Percentiles rank a stretch among this genome's conserved stretches.
phyloP scores from a whole-genome alignment of 2,329 filamentous ascomycete species.

The Arthrobotrys sphaeroides region DNA sequence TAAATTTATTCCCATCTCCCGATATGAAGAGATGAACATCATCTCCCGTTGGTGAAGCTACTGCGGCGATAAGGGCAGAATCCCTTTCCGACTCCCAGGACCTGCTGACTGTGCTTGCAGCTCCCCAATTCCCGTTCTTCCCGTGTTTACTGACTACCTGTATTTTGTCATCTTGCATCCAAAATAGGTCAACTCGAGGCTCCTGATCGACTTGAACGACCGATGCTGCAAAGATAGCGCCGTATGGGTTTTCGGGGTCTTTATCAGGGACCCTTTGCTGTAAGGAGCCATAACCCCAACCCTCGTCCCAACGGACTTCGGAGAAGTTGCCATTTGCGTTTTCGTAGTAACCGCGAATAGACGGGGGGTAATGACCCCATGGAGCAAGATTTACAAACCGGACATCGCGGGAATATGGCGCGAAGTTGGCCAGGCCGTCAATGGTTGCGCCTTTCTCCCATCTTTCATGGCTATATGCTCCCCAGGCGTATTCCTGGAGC shows the following conservation, averaged over 20 bases:
- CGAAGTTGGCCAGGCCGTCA: background rate
- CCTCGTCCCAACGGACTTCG: background rate
- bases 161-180: background rate
- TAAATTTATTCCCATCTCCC: background rate
- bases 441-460: background rate
- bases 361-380: background rate
- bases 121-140: background rate
- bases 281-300: background rate
- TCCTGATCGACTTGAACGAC: background rate
- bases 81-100: background rate
- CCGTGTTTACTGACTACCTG: background rate
- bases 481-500: background rate
- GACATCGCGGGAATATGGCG: background rate
- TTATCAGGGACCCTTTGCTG: background rate
- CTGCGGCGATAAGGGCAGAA: background rate
- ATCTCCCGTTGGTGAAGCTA: background rate
- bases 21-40: background rate
- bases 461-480: background rate
- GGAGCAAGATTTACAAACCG: background rate
- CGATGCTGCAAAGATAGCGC: background rate
- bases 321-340: background rate
- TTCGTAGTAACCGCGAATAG: background rate
- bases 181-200: background rate
- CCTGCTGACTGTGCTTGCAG: background rate
- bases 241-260: background rate